Percentiles rank a stretch among this genome's conserved stretches.
phyloP scores from a whole-genome alignment of 2,329 filamentous ascomycete species.

The Dothistroma septosporum region DNA sequence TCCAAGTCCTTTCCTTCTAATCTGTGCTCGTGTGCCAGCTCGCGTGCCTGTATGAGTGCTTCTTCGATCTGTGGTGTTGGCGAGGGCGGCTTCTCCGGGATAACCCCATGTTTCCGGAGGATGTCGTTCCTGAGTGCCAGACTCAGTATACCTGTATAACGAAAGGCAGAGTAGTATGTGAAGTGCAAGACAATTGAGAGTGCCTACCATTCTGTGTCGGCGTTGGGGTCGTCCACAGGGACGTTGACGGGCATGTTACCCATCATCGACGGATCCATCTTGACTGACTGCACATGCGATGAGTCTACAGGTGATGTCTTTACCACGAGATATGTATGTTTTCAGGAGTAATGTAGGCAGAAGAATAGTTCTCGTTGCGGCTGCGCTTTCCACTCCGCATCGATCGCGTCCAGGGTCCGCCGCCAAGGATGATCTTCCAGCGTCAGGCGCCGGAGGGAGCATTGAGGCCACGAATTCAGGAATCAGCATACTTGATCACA shows the following conservation, averaged over 20 bases:
- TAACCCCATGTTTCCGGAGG: slow-evolving; percentile 89
- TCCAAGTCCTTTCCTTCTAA: slow-evolving; percentile 92
- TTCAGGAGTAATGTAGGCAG: not conserved
- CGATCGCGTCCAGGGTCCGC: not conserved
- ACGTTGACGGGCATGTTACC: slow-evolving; percentile 63
- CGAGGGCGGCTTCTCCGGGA: slow-evolving; percentile 95
- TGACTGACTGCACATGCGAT: slow-evolving; percentile 4
- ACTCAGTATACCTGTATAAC: slow-evolving; percentile 17
- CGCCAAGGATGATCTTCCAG: not conserved
- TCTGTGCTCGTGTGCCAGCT: slow-evolving; percentile 83
- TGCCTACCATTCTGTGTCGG: slow-evolving; percentile 88
- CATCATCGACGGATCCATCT: slow-evolving; percentile 18
- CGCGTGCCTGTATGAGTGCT: slow-evolving; percentile 76
- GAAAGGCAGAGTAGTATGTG: not conserved
- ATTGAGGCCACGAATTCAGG: not conserved
- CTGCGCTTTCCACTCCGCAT: slow-evolving; percentile 3
- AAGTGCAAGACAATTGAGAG: slow-evolving; percentile 12
- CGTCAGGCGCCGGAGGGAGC: slow-evolving; percentile 1
- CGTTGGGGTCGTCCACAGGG: slow-evolving; percentile 90
- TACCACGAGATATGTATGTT: not conserved
- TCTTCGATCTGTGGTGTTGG: slow-evolving; percentile 96
- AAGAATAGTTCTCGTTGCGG: not conserved
- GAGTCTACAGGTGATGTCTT: not conserved
- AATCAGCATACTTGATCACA: not conserved
- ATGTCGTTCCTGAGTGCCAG: slow-evolving; percentile 79